Evolutionary conservation across 257 asterid species (phyloP).

Genomic region (Solanum ahanhuiri): DNA sequence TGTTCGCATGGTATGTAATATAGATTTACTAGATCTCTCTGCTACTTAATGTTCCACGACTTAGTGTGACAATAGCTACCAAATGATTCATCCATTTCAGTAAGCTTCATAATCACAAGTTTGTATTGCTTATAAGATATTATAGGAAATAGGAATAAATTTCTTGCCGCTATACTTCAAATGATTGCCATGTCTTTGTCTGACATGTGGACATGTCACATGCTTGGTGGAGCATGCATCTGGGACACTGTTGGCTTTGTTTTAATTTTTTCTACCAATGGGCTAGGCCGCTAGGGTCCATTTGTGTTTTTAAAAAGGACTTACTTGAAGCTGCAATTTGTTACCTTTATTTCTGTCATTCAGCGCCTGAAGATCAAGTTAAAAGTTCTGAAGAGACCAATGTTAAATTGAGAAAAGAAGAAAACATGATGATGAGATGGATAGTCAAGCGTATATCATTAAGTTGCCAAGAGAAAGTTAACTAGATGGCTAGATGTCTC

Average conservation of each 20-base stretch:
- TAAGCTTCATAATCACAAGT: not conserved
- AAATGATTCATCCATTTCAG: not conserved
- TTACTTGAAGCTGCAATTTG: not conserved
- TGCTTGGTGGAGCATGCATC: not conserved
- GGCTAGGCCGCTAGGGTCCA: not conserved
- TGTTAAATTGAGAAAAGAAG: not conserved
- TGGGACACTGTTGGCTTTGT: not conserved
- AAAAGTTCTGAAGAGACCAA: not conserved
- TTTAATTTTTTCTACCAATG: not conserved
- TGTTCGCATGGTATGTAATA: constrained; percentile 56
- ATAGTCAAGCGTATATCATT: not conserved
- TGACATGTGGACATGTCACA: not conserved
- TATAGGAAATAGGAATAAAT: not conserved
- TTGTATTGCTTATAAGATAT: not conserved
- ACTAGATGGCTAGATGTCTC: not conserved
- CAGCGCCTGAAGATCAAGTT: not conserved
- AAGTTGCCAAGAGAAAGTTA: not conserved
- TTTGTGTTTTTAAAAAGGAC: not conserved
- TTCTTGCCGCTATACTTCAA: not conserved
- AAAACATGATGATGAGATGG: not conserved
- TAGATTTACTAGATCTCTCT: not conserved
- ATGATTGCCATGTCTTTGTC: not conserved
- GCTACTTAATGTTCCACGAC: not conserved
- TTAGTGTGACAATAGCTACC: not conserved
- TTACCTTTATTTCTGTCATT: not conserved